Evolutionary conservation across 1,284 basidiomycete genomes (phyloP).

Genomic region (Puccinia novopanici): DNA sequence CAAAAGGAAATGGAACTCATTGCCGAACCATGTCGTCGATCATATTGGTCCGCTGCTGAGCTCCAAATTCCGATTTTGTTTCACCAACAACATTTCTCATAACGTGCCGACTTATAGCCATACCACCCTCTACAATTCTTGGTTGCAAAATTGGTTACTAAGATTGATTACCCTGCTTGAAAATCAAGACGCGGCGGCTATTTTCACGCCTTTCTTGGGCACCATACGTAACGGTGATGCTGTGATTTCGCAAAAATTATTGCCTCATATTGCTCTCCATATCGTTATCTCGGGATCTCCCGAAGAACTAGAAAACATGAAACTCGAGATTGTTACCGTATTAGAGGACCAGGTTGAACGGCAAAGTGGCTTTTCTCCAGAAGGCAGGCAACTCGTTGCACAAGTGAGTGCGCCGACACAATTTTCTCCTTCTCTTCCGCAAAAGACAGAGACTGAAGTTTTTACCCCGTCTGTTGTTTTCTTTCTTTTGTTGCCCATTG

Average conservation of each 20-base stretch:
- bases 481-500: neutral
- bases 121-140: slow-evolving; percentile 84
- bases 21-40: slow-evolving; percentile 83
- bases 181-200: slow-evolving; percentile 65
- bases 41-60: slow-evolving; percentile 84
- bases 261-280: slow-evolving; percentile 89
- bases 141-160: slow-evolving; percentile 87
- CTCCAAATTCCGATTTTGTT: slow-evolving; percentile 65
- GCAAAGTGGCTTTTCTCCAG: slow-evolving; percentile 66
- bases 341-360: slow-evolving; percentile 81
- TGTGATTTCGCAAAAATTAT: slow-evolving; percentile 80
- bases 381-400: slow-evolving; percentile 81
- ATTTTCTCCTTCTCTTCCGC: neutral
- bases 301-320: slow-evolving; percentile 69
- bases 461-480: neutral
- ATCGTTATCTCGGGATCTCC: slow-evolving; percentile 76
- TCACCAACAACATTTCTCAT: slow-evolving; percentile 59
- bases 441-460: neutral
- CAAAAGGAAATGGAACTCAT: slow-evolving; percentile 72
- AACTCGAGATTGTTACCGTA: slow-evolving; percentile 76
- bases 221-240: slow-evolving; percentile 86
- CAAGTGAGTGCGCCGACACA: slow-evolving; percentile 65
- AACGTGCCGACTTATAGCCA: slow-evolving; percentile 71
- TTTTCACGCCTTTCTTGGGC: slow-evolving; percentile 79
- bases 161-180: slow-evolving; percentile 71